These are phyloP conservation scores for Pyricularia pennisetigena DNA, from an alignment of 2,329 filamentous ascomycete genomes.

Conservation along the genomic window DNA sequence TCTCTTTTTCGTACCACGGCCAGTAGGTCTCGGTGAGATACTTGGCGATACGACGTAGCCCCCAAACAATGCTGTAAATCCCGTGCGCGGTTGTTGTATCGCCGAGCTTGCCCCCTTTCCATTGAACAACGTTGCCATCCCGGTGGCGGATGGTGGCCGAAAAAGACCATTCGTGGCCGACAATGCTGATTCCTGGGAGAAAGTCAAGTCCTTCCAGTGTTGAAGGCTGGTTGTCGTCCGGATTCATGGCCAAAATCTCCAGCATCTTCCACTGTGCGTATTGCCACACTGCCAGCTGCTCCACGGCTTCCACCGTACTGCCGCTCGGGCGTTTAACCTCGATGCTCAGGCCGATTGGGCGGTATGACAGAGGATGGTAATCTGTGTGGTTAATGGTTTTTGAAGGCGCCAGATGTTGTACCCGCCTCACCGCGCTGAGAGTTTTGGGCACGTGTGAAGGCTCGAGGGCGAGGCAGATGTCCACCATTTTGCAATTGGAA, in stretches of 20 bases:
- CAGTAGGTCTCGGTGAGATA: not conserved
- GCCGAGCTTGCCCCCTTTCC: not conserved
- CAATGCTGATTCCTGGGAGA: not conserved
- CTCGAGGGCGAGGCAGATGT: not conserved
- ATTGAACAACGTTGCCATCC: not conserved
- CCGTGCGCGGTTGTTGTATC: not conserved
- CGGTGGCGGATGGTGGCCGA: conserved; percentile 1
- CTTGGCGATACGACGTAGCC: not conserved
- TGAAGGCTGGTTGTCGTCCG: too few relatives aligned
- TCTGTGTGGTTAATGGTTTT: not conserved
- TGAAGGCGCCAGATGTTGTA: not conserved
- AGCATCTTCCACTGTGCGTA: conserved; percentile 1
- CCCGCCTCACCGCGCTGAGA: not conserved
- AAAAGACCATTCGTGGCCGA: not conserved
- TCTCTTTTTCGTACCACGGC: not conserved
- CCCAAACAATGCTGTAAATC: not conserved
- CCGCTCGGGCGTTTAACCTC: not conserved
- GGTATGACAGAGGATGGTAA: not conserved
- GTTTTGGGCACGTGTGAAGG: not conserved
- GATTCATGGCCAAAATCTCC: not conserved
- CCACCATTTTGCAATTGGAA: conserved; percentile 1
- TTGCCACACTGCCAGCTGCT: not conserved
- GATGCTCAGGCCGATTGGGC: not conserved
- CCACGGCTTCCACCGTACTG: not conserved
- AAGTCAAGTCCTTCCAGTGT: not conserved